Base-by-base conservation (phyloP, 1,139 yeast species). In the Taphrina populina region DNA sequence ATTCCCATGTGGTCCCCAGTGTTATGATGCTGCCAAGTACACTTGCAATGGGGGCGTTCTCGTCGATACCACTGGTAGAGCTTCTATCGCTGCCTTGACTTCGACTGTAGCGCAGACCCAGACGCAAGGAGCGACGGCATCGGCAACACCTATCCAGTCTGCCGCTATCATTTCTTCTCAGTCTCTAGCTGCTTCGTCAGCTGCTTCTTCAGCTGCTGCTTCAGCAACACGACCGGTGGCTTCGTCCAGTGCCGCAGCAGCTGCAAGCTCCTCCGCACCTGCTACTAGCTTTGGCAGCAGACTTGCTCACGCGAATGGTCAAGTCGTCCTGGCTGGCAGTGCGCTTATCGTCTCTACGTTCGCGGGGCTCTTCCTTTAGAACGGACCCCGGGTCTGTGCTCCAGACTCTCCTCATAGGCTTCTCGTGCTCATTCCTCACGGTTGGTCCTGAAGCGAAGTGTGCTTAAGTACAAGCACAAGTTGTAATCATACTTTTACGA, bases 1-100 rank as follows among this genome's bases (percentile, higher is more conserved):
- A 10, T 49, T 15, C 34, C 46, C 36, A 4, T 49, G 54, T 32
- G 54, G 54, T 13, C 13, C 54, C 11, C 37, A 27, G 39, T 49
- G 54, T 33, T 49, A 39, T 17, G 54, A 49, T 33, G 54, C 54
- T 7, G 54, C 44, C 20, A 49, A 49, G 46, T 49, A 49, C 32
- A 32, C 29, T 23, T 49, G 54, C 34, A 21, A 21, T 29, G 26
- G 26, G 26, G 44, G 36, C 8, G 54, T 49, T 23, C 34, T 49
- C 23, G 29, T 41, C 8, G 54, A 36, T 10, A 29, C 34, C 17
- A 39, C 46, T 11, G 54, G 54, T 19, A 32, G 23, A 8, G 39
- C 54, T 3, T 49, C 54, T 8, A n/a, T 32, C 29, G 54, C 40
- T 6, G 4, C 17, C 21, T 30, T 33, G 6, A 17, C 39, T n/a